Evolutionary conservation across 768 basidiomycete genomes (phyloP), one percentile per base, ranked within the genome.

Genomic region (Agaricus subrufescens): DNA sequence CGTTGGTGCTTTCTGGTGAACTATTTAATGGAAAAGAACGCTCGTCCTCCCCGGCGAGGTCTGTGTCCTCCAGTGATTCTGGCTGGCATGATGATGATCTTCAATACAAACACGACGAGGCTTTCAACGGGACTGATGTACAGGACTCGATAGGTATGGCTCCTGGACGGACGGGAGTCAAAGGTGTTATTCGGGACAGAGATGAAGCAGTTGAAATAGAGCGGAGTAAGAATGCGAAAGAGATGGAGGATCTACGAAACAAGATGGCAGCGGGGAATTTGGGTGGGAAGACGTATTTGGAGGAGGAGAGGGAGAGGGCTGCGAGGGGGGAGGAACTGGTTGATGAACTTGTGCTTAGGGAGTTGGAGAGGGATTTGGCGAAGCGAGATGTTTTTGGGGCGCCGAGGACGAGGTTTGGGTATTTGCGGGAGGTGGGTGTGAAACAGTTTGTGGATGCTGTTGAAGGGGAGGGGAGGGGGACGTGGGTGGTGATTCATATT

Each of bases 401-500:
- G 27, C 69, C 67, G 37, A 75, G 75, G 58, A 85, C 84, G 0
- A 69, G 75, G 54, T 92, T 89, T 70, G 90, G 91, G 1, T 87
- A 93, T 69, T 66, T 94, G 61, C 73, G 91, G 46, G 91, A 94
- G 66, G 89, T 94, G 3, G 91, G 89, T 1, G 68, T 80, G 57
- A 76, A 79, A 54, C 87, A 87, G 23, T 94, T 86, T 63, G 75
- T 94, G 54, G 69, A 75, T 50, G 89, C 91, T 1, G 82, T 94
- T 2, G 91, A 93, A 67, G 72, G 79, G 31, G 91, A 91, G 66
- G 82, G 81, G 31, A 73, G 70, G 47, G 81, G 79, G 0, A 77
- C 84, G 12, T 93, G 88, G 87, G 88, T 94, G 10, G 84, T 93
- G n/a, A 75, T 94, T 23, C 91, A 94, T 68, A 75, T 94, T 5